Conservation (phyloP, 805 yeast species). For the Metschnikowia matae region DNA sequence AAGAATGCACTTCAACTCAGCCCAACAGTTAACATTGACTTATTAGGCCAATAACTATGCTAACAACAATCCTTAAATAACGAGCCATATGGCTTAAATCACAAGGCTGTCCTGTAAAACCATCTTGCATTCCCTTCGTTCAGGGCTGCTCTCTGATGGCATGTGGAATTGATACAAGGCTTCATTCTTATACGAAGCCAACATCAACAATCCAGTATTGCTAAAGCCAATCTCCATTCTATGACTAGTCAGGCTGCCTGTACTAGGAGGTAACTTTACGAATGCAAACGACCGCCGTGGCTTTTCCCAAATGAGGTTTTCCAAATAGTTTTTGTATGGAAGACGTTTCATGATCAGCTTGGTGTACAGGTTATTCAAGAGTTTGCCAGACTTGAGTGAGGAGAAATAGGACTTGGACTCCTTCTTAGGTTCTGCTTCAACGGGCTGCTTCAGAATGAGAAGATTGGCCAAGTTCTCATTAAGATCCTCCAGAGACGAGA, state of each 20-base stretch:
- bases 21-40: too few species aligned
- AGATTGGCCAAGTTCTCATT: constrained; percentile 41
- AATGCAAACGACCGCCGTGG: constrained; percentile 42
- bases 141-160: constrained; percentile 23
- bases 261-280: constrained; percentile 32
- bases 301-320: constrained; percentile 40
- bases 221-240: constrained; percentile 38
- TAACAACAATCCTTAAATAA: too few species aligned
- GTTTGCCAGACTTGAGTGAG: constrained; percentile 24
- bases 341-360: constrained; percentile 34
- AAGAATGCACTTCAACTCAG: too few species aligned
- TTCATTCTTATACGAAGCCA: constrained; percentile 38
- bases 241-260: constrained; percentile 5
- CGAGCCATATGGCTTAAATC: background rate
- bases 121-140: constrained; percentile 30
- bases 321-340: constrained; percentile 40
- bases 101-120: constrained; percentile 24
- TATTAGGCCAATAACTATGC: too few species aligned
- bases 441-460: constrained; percentile 22
- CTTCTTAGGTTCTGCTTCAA: constrained; percentile 10
- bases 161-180: constrained; percentile 36
- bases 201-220: constrained; percentile 27
- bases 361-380: constrained; percentile 35
- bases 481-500: constrained; percentile 35
- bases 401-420: constrained; percentile 16